Evolutionary conservation across 345 rosid species (phyloP), one percentile per base, ranked within the genome.

Genomic region (Lepidium aucheri): DNA sequence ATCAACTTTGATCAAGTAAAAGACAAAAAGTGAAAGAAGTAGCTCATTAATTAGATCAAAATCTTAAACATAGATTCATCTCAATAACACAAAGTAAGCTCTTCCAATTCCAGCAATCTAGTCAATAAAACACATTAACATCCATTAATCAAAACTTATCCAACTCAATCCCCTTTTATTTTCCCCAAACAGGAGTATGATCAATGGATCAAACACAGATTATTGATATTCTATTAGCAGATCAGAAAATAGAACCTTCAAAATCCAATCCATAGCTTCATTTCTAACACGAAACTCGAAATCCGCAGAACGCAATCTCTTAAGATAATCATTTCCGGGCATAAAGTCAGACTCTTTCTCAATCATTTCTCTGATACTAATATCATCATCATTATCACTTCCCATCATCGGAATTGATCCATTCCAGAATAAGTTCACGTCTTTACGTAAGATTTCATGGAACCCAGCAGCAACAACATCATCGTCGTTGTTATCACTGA

Each of bases 221-320:
- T 5, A 28, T 7, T 28, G 32, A 28, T 28, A 28, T 28, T 28
- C 6, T 5, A 28, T 28, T 28, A 28, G 6, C 11, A 67, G 9
- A 8, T 10, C 41, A 54, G 14, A 39, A 66, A 69, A 17, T 32
- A 33, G 44, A 64, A 81, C 90, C 87, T 83, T 83, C 57, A 40
- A 65, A 74, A 85, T 81, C 90, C 87, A 83, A 64, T 83, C 79
- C 55, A 81, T 61, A 79, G 85, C 85, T 63, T 78, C 77, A 63
- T 72, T 79, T 66, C 87, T 79, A 28, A 47, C 68, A 42, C 76
- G 72, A 78, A 76, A 59, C 58, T 78, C 82, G 71, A 74, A 72
- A 56, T 69, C 83, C 46, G 80, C 82, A 58, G 60, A 59, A 34
- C 83, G 74, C 20, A 85, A 60, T 66, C 85, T 77, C 61, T 57